Conservation (phyloP, 1,284 basidiomycete genomes). For the Jaminaea rosea region DNA sequence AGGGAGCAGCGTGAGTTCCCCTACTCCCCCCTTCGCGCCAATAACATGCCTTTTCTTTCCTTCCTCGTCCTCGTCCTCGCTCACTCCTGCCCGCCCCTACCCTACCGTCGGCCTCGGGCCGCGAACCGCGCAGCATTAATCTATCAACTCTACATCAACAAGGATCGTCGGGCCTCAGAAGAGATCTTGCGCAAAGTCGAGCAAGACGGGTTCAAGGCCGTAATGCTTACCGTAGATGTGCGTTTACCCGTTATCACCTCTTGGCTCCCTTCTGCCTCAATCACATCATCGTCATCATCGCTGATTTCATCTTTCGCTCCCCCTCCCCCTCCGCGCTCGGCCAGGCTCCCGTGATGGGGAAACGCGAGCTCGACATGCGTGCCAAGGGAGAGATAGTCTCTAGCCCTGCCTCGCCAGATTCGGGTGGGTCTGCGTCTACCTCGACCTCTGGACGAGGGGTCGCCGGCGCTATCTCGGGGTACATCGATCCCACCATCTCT, state of each 20-base stretch:
- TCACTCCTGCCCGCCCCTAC: neutral
- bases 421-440: slow-evolving; percentile 6
- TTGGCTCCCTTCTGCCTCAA: neutral
- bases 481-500: slow-evolving; percentile 51
- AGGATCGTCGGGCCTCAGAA: slow-evolving; percentile 61
- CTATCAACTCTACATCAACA: slow-evolving; percentile 68
- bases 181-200: slow-evolving; percentile 66
- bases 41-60: slow-evolving; percentile 63
- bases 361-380: slow-evolving; percentile 67
- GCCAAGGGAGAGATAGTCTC: slow-evolving; percentile 47
- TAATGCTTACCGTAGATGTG: slow-evolving; percentile 81
- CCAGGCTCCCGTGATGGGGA: slow-evolving; percentile 63
- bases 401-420: slow-evolving; percentile 43
- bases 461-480: slow-evolving; percentile 51
- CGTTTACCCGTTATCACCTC: neutral
- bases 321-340: neutral
- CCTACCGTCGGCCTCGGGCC: neutral
- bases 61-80: slow-evolving; percentile 9
- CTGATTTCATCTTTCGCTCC: neutral
- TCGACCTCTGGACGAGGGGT: slow-evolving; percentile 43
- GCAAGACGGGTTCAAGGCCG: slow-evolving; percentile 62
- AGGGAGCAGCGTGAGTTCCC: slow-evolving; percentile 53
- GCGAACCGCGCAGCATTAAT: slow-evolving; percentile 13
- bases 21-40: neutral
- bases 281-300: too few relatives aligned